A percentile compares a stretch with the other conserved stretches of the same genome.
These are phyloP conservation scores for Schwanniomyces sp. DNA, from an alignment of 805 yeast species.

Conservation along the genomic window DNA sequence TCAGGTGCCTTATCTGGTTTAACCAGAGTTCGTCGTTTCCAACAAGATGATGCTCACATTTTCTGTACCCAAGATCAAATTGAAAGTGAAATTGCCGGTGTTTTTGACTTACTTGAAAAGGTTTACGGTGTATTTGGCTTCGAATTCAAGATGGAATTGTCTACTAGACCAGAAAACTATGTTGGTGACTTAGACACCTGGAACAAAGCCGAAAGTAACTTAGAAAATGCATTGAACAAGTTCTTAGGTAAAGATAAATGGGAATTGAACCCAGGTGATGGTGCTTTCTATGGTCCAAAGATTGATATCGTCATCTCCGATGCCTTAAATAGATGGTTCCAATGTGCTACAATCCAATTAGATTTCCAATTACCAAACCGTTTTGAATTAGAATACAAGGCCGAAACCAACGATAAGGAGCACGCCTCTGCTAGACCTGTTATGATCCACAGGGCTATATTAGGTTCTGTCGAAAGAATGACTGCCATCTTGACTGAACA, in stretches of 20 bases:
- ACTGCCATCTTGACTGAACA: slow-evolving; percentile 97
- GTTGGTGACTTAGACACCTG: slow-evolving; percentile 94
- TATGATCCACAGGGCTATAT: slow-evolving; percentile 98
- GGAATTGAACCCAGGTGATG: slow-evolving; percentile 97
- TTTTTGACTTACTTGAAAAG: slow-evolving; percentile 81
- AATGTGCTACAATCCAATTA: slow-evolving; percentile 97
- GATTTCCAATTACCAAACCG: slow-evolving; percentile 98
- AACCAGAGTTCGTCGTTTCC: slow-evolving; percentile 98
- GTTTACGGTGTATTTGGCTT: slow-evolving; percentile 92
- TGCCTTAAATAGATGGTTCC: slow-evolving; percentile 95
- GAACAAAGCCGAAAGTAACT: slow-evolving; percentile 85
- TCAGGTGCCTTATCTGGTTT: slow-evolving; percentile 89
- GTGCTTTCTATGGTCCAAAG: slow-evolving; percentile 95
- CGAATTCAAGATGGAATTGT: slow-evolving; percentile 93
- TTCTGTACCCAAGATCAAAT: slow-evolving; percentile 94
- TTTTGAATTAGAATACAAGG: slow-evolving; percentile 85
- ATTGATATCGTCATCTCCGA: slow-evolving; percentile 95
- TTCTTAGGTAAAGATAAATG: slow-evolving; percentile 80
- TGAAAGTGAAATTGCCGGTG: slow-evolving; percentile 76
- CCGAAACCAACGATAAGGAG: slow-evolving; percentile 53
- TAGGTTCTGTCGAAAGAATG: slow-evolving; percentile 99
- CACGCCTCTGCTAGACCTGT: slow-evolving; percentile 82
- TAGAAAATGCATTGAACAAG: slow-evolving; percentile 76
- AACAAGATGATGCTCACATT: slow-evolving; percentile 98
- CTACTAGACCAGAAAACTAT: slow-evolving; percentile 95